A percentile compares a stretch with the other conserved stretches of the same genome.
Evolutionary conservation across 2,329 filamentous ascomycete species (phyloP).

Genomic region (Talaromyces rugulosus): DNA sequence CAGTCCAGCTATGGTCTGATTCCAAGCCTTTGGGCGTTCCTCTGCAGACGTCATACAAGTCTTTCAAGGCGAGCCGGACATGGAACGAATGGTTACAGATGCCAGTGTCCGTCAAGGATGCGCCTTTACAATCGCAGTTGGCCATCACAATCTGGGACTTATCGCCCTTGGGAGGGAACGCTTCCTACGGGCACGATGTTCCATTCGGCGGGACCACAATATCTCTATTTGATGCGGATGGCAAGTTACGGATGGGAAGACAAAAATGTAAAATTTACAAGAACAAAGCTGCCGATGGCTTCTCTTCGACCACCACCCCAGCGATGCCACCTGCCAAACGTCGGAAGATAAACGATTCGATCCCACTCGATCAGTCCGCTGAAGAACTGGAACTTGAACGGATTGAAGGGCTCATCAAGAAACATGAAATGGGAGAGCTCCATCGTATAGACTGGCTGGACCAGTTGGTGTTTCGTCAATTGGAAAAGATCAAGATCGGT

Average conservation of each 20-base stretch:
- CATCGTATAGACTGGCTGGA: slow-evolving; percentile 92
- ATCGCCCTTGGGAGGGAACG: slow-evolving; percentile 69
- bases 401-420: slow-evolving; percentile 86
- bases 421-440: slow-evolving; percentile 97
- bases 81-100: slow-evolving; percentile 98
- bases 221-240: slow-evolving; percentile 85
- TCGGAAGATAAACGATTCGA: slow-evolving; percentile 45
- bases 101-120: slow-evolving; percentile 76
- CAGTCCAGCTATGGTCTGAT: slow-evolving; percentile 89
- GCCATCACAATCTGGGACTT: slow-evolving; percentile 96
- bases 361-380: slow-evolving; percentile 50
- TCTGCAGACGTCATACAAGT: slow-evolving; percentile 86
- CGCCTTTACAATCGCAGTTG: slow-evolving; percentile 76
- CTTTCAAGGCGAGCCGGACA: slow-evolving; percentile 67
- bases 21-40: slow-evolving; percentile 92
- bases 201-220: slow-evolving; percentile 95
- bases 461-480: slow-evolving; percentile 83
- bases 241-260: slow-evolving; percentile 82
- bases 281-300: slow-evolving; percentile 78
- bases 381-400: slow-evolving; percentile 83
- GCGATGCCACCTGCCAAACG: slow-evolving; percentile 57
- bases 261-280: slow-evolving; percentile 88
- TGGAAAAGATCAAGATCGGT: slow-evolving; percentile 70
- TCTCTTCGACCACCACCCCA: slow-evolving; percentile 74
- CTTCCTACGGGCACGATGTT: slow-evolving; percentile 69